phyloP scores from a whole-genome alignment of 2,329 filamentous ascomycete species.

The Venturia effusa region DNA sequence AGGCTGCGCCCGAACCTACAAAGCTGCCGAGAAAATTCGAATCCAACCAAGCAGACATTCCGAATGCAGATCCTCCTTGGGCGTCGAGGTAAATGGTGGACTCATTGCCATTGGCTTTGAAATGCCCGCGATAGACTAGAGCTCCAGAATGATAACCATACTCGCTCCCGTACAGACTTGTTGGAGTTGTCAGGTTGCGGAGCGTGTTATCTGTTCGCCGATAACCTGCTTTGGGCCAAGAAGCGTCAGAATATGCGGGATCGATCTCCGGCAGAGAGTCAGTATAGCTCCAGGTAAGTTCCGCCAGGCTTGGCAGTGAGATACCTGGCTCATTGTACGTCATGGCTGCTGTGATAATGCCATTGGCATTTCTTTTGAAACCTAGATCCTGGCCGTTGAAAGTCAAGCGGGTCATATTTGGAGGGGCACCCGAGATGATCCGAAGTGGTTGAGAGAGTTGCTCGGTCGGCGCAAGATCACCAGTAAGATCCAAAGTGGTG shows the following conservation, averaged over 20 bases:
- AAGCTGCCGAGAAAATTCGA: constrained; percentile 53
- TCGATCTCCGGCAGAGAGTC: constrained; percentile 62
- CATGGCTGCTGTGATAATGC: constrained; percentile 41
- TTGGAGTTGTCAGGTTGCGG: constrained; percentile 47
- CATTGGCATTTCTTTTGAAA: constrained; percentile 27
- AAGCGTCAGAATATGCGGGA: constrained; percentile 53
- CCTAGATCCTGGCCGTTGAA: constrained; percentile 47
- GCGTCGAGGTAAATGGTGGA: constrained; percentile 46
- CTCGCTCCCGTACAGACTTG: constrained; percentile 54
- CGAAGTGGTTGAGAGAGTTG: constrained; percentile 39
- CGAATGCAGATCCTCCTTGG: constrained; percentile 58
- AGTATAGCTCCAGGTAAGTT: constrained; percentile 56
- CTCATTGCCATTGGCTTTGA: constrained; percentile 52
- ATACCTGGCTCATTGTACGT: constrained; percentile 41
- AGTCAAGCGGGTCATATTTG: constrained; percentile 41
- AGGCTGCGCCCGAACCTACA: constrained; percentile 41
- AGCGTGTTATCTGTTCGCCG: constrained; percentile 50
- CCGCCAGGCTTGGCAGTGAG: constrained; percentile 45
- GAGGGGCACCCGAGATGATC: constrained; percentile 51
- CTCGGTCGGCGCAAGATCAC: constrained; percentile 62
- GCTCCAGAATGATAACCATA: constrained; percentile 64
- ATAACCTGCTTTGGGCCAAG: constrained; percentile 52
- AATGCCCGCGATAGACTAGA: constrained; percentile 59
- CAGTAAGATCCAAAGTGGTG: constrained; percentile 49
- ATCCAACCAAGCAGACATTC: constrained; percentile 56